Evolutionary conservation across 768 basidiomycete genomes (phyloP), one percentile per base, ranked within the genome.

Genomic region (Phanerochaete sordida): DNA sequence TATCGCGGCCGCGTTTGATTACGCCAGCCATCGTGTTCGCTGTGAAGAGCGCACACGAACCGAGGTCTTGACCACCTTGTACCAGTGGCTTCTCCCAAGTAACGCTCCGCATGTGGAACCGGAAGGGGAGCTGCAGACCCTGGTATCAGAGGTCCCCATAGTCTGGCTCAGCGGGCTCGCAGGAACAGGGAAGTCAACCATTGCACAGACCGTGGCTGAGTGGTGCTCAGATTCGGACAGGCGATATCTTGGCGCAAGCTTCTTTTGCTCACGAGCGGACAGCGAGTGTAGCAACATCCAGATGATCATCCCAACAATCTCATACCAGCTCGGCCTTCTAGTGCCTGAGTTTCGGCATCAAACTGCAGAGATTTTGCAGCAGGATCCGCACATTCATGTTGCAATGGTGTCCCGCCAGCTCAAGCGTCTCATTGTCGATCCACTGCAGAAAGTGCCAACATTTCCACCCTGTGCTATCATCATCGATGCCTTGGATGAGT

Each of bases 401-500:
- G 5, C 47, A 4, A 19, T 5, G 5, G 47, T 48, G 8, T 48
- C 47, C 19, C 5, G 11, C 13, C 47, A 48, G 27, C 19, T 60
- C 15, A 46, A 65, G 27, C 48, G 54, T 16, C 48, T 64, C 9
- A 54, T 64, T 27, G 43, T 62, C 3, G 51, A 64, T 11, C 62
- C 62, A 3, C 47, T 64, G 5, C 5, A 11, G 11, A 4, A 48
- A 6, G 13, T 48, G 3, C 39, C 8, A 4, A 9, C 15, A 3
- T 48, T 48, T 26, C 47, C 47, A 6, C 47, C 47, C 5, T 48
- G 47, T 5, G 57, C 51, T 8, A 23, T 66, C 30, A 37, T 66
- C 12, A 59, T 66, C 8, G 65, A 66, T 46, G 65, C 65, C 13
- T 39, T 66, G 7, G 65, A 66, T 44, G 65, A 66, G 58, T 66